Evolutionary conservation across 257 asterid species (phyloP), one percentile per base, ranked within the genome.

Genomic region (Primulina eburnea): DNA sequence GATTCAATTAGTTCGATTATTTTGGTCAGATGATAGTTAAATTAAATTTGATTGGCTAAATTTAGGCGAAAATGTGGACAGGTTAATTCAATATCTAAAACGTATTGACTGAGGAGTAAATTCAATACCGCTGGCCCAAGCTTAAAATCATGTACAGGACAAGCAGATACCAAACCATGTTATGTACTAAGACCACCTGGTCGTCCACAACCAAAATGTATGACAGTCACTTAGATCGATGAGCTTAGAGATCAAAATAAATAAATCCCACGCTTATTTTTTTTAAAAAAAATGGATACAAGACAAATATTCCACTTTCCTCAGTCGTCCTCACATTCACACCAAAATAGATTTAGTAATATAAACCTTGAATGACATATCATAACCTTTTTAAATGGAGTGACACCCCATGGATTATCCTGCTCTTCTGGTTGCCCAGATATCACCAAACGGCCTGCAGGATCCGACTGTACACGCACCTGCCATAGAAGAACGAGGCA

Each of bases 371-470:
- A 21, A 50, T 26, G 30, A 71, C 33, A 18, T 55, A 34, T 16
- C 76, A n/a, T 52, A 66, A 90, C 98, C 96, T 92, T 92, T 82
- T 90, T 92, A 78, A 92, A 88, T 70, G 97, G 86, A 70, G 85
- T 78, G 76, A 92, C 98, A 58, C 97, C 98, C 98, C 98, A 92
- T 29, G 95, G 98, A 81, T 92, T 92, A 73, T 92, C 97, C 83
- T 81, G 84, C 70, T 88, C 91, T 74, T 90, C 98, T 14, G 98
- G 97, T 78, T 88, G 96, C 57, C 98, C 98, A 24, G 97, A 86
- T 78, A 92, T 92, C 50, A 92, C 98, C 85, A 92, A 82, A 63
- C 97, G 96, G 7, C 98, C 98, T 2, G 95, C 95, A 59, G 98
- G 98, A 85, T 92, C 98, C 52, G 97, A 89, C 79, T 92, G 96